These are phyloP conservation scores for Talaromyces sp. DNA, from an alignment of 2,329 filamentous ascomycete genomes.

Conservation along the genomic window DNA sequence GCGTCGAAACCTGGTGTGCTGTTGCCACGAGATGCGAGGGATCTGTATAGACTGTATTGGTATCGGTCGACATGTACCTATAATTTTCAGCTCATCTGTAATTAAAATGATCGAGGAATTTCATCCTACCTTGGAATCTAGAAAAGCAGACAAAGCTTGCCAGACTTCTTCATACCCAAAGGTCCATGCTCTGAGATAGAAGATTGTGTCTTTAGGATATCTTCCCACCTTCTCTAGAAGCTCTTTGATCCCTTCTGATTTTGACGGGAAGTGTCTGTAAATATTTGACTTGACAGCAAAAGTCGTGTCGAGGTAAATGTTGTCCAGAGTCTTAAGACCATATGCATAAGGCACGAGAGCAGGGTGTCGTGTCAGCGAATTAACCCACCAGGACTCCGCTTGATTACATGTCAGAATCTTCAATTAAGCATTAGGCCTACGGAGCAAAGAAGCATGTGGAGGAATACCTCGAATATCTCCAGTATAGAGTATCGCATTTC, in stretches of 20 bases:
- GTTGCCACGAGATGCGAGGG: constrained; percentile 53
- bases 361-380: constrained; percentile 68
- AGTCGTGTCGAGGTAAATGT: constrained; percentile 86
- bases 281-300: constrained; percentile 58
- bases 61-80: constrained; percentile 82
- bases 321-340: constrained; percentile 68
- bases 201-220: constrained; percentile 73
- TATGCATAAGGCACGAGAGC: constrained; percentile 70
- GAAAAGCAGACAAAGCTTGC: constrained; percentile 70
- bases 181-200: constrained; percentile 87
- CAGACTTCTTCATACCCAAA: constrained; percentile 93
- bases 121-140: constrained; percentile 60
- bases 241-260: constrained; percentile 74
- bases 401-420: constrained; percentile 24
- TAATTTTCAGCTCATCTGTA: constrained; percentile 21
- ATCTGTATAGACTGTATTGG: constrained; percentile 69
- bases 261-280: constrained; percentile 57
- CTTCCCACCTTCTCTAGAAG: constrained; percentile 65
- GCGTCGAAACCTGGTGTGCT: constrained; percentile 52
- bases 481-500: constrained; percentile 77
- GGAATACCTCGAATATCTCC: constrained; percentile 72
- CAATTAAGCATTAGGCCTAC: too few relatives aligned
- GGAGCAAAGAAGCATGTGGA: too few relatives aligned
- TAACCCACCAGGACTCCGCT: constrained; percentile 82
- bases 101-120: neutral